Base-by-base conservation (phyloP, 441 rosid species). In the Macaranga tanarius region DNA sequence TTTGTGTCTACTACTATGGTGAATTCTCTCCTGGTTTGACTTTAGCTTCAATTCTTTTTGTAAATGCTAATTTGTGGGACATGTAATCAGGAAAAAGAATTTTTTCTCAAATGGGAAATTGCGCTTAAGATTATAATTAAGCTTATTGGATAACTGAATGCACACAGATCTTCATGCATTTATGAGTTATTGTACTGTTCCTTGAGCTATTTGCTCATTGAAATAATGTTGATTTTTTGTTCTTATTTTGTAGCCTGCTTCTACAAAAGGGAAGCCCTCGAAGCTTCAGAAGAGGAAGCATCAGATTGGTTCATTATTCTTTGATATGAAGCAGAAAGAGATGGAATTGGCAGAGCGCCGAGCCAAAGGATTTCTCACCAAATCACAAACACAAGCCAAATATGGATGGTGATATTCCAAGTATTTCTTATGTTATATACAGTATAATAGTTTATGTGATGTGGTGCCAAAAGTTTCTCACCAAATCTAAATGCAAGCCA, bases 261-360 rank as follows among this genome's bases (percentile, higher is more conserved):
- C 98, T 31, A 62, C 93, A 0, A 91, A 92, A 69, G 99, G 96
- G 72, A 91, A 92, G 80, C 96, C 96, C 55, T 47, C 91, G 1
- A 95, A 95, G 75, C 92, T 95, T 73, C 99, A 92, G 84, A 92
- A 92, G 88, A 90, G 99, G 85, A 95, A 95, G 88, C 99, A 95
- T 88, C 99, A 95, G 72, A 95, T 95, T 51, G 88, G 96, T 22
- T 77, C 99, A 8, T 77, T 95, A 55, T 89, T 64, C 81, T 82
- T 58, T 61, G 98, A 95, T 75, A 90, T 92, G 96, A 92, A 75
- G 86, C 97, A 92, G 79, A 92, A 91, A 70, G 98, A 92, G 88
- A 76, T 71, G 73, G 98, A 92, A 76, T 80, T 92, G 63, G 23
- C 88, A 17, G 99, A 95, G 82, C 85, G 97, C 71, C 96, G 97